A percentile compares a stretch with the other conserved stretches of the same genome.
Evolutionary conservation across 2,329 filamentous ascomycete species (phyloP).

Genomic region (Aspergillus unguis): DNA sequence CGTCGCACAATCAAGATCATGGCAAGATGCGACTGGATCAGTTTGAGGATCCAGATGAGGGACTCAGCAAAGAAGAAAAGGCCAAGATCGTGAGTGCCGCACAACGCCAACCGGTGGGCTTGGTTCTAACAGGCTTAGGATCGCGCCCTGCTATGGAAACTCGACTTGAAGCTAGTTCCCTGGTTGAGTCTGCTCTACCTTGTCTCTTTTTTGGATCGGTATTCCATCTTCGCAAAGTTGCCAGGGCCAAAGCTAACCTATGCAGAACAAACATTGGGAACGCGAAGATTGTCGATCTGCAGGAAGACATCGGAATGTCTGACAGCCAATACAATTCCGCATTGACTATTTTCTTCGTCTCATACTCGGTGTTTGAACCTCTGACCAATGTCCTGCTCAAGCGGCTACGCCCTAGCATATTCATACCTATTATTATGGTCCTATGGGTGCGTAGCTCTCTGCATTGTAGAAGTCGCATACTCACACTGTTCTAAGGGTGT

Average conservation of each 20-base stretch:
- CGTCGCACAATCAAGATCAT: not conserved
- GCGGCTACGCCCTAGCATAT: slow-evolving; percentile 68
- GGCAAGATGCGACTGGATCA: slow-evolving; percentile 16
- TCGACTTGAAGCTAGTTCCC: slow-evolving; percentile 45
- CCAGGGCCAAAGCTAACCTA: not conserved
- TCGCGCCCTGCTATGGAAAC: slow-evolving; percentile 43
- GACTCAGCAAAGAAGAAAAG: slow-evolving; percentile 61
- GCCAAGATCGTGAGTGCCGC: slow-evolving; percentile 53
- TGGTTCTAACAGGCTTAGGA: slow-evolving; percentile 30
- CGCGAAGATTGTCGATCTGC: slow-evolving; percentile 59
- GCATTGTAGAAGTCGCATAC: not conserved
- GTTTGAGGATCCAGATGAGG: slow-evolving; percentile 59
- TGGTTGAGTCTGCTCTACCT: slow-evolving; percentile 48
- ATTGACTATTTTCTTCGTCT: slow-evolving; percentile 82
- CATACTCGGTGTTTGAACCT: slow-evolving; percentile 72
- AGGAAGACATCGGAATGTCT: slow-evolving; percentile 60
- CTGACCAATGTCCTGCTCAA: slow-evolving; percentile 80
- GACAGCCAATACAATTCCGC: slow-evolving; percentile 67
- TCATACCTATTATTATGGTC: slow-evolving; percentile 78
- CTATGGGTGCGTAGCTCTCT: slow-evolving; percentile 37
- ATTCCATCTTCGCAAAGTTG: not conserved
- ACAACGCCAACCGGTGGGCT: not conserved
- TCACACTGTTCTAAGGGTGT: slow-evolving; percentile 33
- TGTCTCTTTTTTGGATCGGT: slow-evolving; percentile 41
- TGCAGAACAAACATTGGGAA: slow-evolving; percentile 70